Percentiles rank a stretch among this genome's conserved stretches.
These are phyloP conservation scores for Starmera stellimalicola DNA, from an alignment of 1,139 yeast genomes.

Conservation along the genomic window DNA sequence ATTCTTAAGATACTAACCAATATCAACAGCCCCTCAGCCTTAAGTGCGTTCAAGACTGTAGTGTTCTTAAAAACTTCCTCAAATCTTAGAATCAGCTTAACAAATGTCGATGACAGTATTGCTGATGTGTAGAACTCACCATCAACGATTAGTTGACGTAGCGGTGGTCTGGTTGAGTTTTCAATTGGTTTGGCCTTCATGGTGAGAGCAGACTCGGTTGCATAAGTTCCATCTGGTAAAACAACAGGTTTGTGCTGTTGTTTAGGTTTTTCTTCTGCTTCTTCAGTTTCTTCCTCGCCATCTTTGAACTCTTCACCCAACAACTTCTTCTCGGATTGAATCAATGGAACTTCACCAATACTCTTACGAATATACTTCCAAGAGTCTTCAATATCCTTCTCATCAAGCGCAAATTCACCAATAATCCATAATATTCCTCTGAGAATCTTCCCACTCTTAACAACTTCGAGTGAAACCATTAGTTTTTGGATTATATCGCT, in stretches of 20 bases:
- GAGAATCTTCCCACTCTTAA: conserved; percentile 83
- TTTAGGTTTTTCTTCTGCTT: conserved; percentile 22
- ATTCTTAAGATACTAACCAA: conserved; percentile 88
- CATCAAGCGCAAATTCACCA: conserved; percentile 82
- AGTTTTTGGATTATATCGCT: conserved; percentile 56
- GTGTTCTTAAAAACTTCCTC: conserved; percentile 46
- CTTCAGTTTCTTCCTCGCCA: conserved; percentile 26
- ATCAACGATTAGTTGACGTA: conserved; percentile 70
- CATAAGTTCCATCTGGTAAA: conserved; percentile 97
- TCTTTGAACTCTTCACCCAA: conserved; percentile 23
- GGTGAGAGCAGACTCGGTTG: conserved; percentile 85
- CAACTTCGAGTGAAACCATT: conserved; percentile 50
- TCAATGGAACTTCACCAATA: conserved; percentile 87
- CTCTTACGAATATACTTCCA: conserved; percentile 83
- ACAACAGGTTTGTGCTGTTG: conserved; percentile 65
- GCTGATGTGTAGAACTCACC: conserved; percentile 93
- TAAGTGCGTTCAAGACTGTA: conserved; percentile 66
- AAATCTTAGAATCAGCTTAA: conserved; percentile 78
- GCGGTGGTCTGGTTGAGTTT: conserved; percentile 49
- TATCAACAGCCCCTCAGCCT: conserved; percentile 90
- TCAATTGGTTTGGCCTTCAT: conserved; percentile 27
- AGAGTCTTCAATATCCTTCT: conserved; percentile 64
- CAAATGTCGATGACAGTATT: conserved; percentile 78
- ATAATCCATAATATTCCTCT: conserved; percentile 94
- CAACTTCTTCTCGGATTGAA: conserved; percentile 58